Conservation (phyloP, 208 protist species). For the Naegleria lovaniensis region DNA sequence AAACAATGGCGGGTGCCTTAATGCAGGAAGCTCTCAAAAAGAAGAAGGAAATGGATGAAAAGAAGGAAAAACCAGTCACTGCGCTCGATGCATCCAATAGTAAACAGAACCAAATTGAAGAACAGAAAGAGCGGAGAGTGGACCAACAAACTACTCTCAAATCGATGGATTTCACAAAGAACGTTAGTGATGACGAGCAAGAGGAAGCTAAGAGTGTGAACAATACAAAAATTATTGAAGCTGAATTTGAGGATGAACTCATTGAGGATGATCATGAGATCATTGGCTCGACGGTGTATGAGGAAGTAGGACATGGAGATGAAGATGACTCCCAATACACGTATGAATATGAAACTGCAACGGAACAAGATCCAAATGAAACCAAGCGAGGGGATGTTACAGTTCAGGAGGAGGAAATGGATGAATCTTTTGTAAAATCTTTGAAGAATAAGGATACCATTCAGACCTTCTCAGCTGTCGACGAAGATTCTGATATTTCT, state of each 20-base stretch:
- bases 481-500: neutral
- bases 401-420: neutral
- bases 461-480: neutral
- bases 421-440: neutral
- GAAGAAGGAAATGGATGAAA: neutral
- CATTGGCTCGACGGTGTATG: neutral
- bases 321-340: neutral
- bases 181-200: neutral
- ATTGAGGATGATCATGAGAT: neutral
- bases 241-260: neutral
- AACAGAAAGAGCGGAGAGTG: no score
- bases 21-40: neutral
- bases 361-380: slow-evolving; percentile 2
- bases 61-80: neutral
- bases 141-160: neutral
- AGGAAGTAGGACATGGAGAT: neutral
- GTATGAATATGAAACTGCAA: neutral
- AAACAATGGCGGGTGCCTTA: neutral
- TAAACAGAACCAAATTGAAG: no score
- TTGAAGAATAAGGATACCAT: neutral
- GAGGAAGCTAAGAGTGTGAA: neutral
- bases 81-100: no score
- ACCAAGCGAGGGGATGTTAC: neutral
- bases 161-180: neutral
- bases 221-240: neutral